Evolutionary conservation across 352 stramenopile species (phyloP), one percentile per base, ranked within the genome.

Genomic region (Blastocystis sp.): DNA sequence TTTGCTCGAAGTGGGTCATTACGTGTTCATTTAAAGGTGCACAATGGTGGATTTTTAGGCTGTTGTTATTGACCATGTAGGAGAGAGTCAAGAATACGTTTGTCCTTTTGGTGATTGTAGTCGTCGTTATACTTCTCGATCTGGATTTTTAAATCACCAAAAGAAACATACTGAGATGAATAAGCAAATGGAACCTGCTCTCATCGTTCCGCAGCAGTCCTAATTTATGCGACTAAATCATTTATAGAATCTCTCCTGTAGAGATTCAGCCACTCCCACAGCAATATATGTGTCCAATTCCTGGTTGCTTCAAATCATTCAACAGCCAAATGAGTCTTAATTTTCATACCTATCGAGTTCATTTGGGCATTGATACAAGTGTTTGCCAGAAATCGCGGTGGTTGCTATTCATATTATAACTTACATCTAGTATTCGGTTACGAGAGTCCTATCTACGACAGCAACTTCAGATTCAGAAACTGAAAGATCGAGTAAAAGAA

Each of bases 231-330:
- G 2, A 70, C n/a, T 15, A 1, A 70, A 24, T 35, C 60, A 35
- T 33, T 62, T 7, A 13, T 62, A 62, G 56, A 62, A 13, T 64
- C 57, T 19, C 27, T 35, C 37, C 42, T 17, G 48, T 42, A 13
- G 48, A 64, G 68, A 40, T 11, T 33, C 30, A 68, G 51, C 19
- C 4, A 2, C 27, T 40, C 5, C 33, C 48, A 33, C 33, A 40
- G 30, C 19, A 66, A 37, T 84, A 51, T 44, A 48, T 57, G n/a
- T 84, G 73, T 68, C 73, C 48, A 33, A 84, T 84, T 84, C 73
- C 73, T 24, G 73, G 73, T 53, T 84, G 73, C 53, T 84, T 68
- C 33, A 84, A 84, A 44, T 56, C 73, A 13, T 84, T 84, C 53
- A 66, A 33, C 17, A 84, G 68, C 42, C 51, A 84, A 27, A 84